Evolutionary conservation across 805 yeast species (phyloP), one percentile per base, ranked within the genome.

Genomic region (Candida golubevii): DNA sequence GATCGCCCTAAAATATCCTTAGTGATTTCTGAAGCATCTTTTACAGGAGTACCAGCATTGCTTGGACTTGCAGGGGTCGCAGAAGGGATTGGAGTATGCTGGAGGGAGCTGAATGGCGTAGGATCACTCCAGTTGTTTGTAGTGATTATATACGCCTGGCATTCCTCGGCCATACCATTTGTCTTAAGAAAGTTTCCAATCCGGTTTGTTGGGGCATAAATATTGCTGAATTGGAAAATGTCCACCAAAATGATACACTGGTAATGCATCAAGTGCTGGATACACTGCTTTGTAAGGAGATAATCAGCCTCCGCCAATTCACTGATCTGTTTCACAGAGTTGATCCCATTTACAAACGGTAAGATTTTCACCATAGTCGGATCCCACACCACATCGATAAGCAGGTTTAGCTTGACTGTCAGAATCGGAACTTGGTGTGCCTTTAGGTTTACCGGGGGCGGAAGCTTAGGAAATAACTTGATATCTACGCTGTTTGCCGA

Each of bases 321-420:
- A 14, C 96, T 79, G 33, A 95, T 91, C 44, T 77, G 75, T 32
- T 80, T 73, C 14, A 93, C 80, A 6, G 93, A 86, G 60, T 91
- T 91, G 39, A 89, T 72, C 1, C 99, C 99, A 57, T 93, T 80
- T 39, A 93, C 88, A 53, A 73, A 85, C 0, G 97, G 96, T 9
- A 88, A 66, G 23, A 93, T 86, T 53, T 85, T 83, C 37, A 88
- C 71, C 93, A 93, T 85, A 1, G 98, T 91, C 1, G 97, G 97
- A 63, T 93, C 99, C 97, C 99, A 93, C 56, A 86, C 84, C 8
- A 86, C 84, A 62, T 93, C 99, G 35, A 88, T 82, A 49, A 93
- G 71, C 33, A 77, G 68, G 27, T 75, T 75, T 30, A 93, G 67
- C 41, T 82, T 80, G 1, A 93, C 96, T 0, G 91, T 83, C n/a